Base-by-base conservation (phyloP, 192 early-diverging fungal genomes). In the Entomortierella lignicola region DNA sequence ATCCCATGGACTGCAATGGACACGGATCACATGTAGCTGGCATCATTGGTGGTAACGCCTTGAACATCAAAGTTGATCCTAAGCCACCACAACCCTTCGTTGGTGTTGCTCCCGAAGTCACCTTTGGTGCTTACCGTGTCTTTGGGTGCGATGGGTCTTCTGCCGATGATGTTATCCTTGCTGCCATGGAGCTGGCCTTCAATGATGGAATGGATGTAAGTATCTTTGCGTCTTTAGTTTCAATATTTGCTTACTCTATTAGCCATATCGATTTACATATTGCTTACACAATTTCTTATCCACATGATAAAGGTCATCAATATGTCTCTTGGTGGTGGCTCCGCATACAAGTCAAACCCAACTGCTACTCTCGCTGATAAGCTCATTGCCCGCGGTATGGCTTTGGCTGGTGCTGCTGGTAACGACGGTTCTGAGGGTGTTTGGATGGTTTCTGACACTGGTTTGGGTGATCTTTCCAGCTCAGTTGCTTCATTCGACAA, bases 61-160 rank as follows among this genome's bases (percentile, higher is more conserved):
- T 55, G 50, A 48, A 66, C 43, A 51, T 59, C 42, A 69, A 57
- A 51, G 41, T 34, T 8, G 27, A 26, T 4, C 54, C 58, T n/a
- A 58, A 72, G 62, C 63, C 77, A 27, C 64, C 62, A 23, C 54
- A 57, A 20, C 63, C 66, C 18, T 72, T 67, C 26, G 59, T 64
- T n/a, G 62, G 95, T 63, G 93, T 94, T 34, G 95, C 94, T 8
- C 95, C 95, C 2, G 89, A 88, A 26, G 91, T 86, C 1, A 91
- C 88, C 1, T 66, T 88, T 37, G 90, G 90, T 37, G 89, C 89
- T 60, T 91, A 91, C 65, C 80, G 89, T n/a, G 77, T 92, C 20
- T 92, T 92, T 59, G 85, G 90, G 32, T 93, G 92, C 65, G 42
- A 44, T 0, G 66, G 87, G 21, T 71, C 50, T 13, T 70, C 80